These are phyloP conservation scores for Tricholoma sp. DNA, from an alignment of 768 basidiomycete genomes.

Conservation along the genomic window DNA sequence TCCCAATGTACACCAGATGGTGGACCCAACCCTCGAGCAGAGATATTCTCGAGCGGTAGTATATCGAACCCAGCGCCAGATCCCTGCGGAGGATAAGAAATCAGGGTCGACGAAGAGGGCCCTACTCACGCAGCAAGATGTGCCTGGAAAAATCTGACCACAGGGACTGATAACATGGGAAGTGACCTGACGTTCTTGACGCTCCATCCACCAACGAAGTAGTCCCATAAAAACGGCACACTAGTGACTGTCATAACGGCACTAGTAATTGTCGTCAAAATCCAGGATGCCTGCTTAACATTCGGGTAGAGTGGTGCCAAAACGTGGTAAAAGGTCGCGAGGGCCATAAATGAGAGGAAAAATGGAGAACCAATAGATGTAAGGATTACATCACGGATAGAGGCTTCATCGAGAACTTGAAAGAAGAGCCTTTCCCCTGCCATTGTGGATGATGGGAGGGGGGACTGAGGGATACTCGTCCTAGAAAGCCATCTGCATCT, in stretches of 20 bases:
- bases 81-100: conserved; percentile 42
- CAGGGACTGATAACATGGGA: conserved; percentile 4
- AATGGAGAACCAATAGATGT: not conserved
- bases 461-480: not conserved
- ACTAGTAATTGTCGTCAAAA: conserved; percentile 29
- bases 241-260: conserved; percentile 8
- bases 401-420: not conserved
- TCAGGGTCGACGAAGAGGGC: not conserved
- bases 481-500: not conserved
- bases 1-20: conserved; percentile 27
- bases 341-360: conserved; percentile 13
- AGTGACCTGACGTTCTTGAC: conserved; percentile 6
- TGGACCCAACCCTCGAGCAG: conserved; percentile 53
- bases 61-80: conserved; percentile 24
- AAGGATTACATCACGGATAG: not conserved
- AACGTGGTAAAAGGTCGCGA: conserved; percentile 23
- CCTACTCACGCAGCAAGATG: conserved; percentile 10
- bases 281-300: conserved; percentile 41
- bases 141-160: conserved; percentile 14
- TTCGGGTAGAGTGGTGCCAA: conserved; percentile 25
- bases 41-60: conserved; percentile 29
- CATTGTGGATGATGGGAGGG: not conserved
- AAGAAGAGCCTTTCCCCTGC: not conserved
- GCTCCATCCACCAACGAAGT: conserved; percentile 8
- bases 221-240: conserved; percentile 13